phyloP scores from a whole-genome alignment of 179 eudicot genomes.

The Silene noctiflora region DNA sequence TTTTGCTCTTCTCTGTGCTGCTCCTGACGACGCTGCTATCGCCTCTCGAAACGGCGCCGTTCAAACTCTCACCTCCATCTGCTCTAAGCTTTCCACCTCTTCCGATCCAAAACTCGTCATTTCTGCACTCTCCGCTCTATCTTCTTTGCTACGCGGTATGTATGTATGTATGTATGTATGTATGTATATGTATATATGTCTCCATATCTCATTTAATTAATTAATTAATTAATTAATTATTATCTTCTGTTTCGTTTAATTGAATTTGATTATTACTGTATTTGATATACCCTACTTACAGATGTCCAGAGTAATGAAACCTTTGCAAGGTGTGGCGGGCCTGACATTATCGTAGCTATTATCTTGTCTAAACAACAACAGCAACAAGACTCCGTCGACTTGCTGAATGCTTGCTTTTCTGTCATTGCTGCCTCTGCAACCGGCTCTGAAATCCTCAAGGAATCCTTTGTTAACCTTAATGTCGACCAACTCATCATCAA shows the following conservation, averaged over 20 bases:
- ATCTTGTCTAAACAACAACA: slow-evolving; percentile 28
- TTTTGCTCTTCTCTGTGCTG: slow-evolving; percentile 35
- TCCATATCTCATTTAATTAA: too few relatives aligned
- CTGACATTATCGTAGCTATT: slow-evolving; percentile 49
- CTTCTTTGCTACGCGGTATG: slow-evolving; percentile 62
- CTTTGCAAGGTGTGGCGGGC: slow-evolving; percentile 67
- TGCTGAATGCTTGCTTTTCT: slow-evolving; percentile 62
- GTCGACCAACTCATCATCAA: slow-evolving; percentile 59
- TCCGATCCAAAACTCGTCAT: slow-evolving; percentile 29
- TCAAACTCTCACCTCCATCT: slow-evolving; percentile 49
- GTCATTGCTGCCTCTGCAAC: slow-evolving; percentile 82
- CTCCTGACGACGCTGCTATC: slow-evolving; percentile 41
- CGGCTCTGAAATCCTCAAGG: slow-evolving; percentile 86
- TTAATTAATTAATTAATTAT: too few relatives aligned
- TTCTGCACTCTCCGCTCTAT: slow-evolving; percentile 47
- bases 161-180: too few relatives aligned
- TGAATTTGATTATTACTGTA: too few relatives aligned
- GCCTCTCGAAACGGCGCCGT: slow-evolving; percentile 68
- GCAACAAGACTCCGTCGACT: slow-evolving; percentile 18
- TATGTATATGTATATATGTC: too few relatives aligned
- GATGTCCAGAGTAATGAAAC: slow-evolving; percentile 66
- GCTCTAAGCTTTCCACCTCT: slow-evolving; percentile 33
- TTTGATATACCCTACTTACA: too few relatives aligned
- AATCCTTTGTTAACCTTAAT: slow-evolving; percentile 72
- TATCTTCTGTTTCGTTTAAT: too few relatives aligned